Base-by-base conservation (phyloP, 148 eudicot species). In the Diospyros lotus region DNA sequence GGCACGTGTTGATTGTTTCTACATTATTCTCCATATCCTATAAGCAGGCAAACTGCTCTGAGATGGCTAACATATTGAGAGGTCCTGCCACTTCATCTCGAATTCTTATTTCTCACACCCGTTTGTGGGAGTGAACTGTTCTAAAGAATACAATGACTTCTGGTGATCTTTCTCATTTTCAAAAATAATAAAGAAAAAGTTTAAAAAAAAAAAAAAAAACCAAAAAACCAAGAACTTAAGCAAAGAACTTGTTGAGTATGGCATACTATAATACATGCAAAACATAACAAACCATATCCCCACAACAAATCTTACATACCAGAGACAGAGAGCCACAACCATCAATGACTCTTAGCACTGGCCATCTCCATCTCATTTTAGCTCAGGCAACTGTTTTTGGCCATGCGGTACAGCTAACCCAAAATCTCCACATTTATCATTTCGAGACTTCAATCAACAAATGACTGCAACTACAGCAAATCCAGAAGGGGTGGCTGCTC, bases 401-500 rank as follows among this genome's bases (percentile, higher is more conserved):
- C 38, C 10, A 18, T 11, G 38, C 15, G 58, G 72, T 2, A 50
- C 50, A 44, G 55, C 59, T 69, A 54, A 55, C 42, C 18, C 14
- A 54, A 38, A 61, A 53, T 50, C 2, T 5, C 13, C 39, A 5
- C 4, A 9, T 44, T 60, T 45, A 61, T n/a, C 41, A 4, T 18
- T 10, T 38, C 3, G 68, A 50, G 53, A 63, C 45, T 14, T 6
- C 64, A 55, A 9, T 15, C 68, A 56, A 44, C 38, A 58, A 17
- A 54, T 17, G 48, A 45, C 61, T 54, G 71, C 51, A 58, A 51
- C 74, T 85, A 88, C 58, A 95, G 91, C 90, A 95, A 79, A 81
- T 95, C 98, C 64, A 90, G 71, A 64, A 95, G 87, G 39, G 98
- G 94, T 17, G 98, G 97, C 80, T 89, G 96, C 82, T 81, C 95